Percentiles rank a stretch among this genome's conserved stretches.
phyloP scores from a whole-genome alignment of 2,329 filamentous ascomycete genomes.

The Verruconis gallopava region DNA sequence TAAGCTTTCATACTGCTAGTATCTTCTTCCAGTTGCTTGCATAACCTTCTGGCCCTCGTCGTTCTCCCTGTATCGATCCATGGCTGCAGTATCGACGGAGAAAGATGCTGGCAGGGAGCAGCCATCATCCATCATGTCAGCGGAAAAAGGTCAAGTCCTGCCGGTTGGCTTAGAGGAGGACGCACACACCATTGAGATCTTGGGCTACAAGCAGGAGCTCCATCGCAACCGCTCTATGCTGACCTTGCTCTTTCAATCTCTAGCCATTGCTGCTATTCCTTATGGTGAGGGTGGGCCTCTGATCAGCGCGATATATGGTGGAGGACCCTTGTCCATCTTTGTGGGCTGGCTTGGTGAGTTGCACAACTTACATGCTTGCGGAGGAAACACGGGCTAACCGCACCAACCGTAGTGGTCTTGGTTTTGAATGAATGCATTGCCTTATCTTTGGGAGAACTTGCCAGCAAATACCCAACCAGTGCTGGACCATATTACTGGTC shows the following conservation, averaged over 20 bases:
- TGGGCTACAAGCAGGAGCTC: constrained; percentile 57
- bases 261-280: constrained; percentile 63
- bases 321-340: constrained; percentile 7
- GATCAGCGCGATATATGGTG: constrained; percentile 8
- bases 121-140: background rate
- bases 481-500: constrained; percentile 59
- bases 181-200: constrained; percentile 36
- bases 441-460: constrained; percentile 55
- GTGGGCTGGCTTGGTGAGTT: constrained; percentile 8
- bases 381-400: background rate
- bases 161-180: background rate
- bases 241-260: constrained; percentile 49
- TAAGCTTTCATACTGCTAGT: background rate
- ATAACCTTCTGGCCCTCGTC: background rate
- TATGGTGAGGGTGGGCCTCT: constrained; percentile 33
- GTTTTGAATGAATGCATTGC: constrained; percentile 36
- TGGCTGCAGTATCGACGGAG: background rate
- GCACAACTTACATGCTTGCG: no score
- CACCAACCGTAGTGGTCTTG: background rate
- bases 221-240: constrained; percentile 56
- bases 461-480: constrained; percentile 56
- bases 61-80: background rate
- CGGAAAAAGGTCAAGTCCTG: background rate
- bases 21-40: background rate
- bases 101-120: background rate